Base-by-base conservation (phyloP, 768 basidiomycete species). In the Termitomyces sp. region DNA sequence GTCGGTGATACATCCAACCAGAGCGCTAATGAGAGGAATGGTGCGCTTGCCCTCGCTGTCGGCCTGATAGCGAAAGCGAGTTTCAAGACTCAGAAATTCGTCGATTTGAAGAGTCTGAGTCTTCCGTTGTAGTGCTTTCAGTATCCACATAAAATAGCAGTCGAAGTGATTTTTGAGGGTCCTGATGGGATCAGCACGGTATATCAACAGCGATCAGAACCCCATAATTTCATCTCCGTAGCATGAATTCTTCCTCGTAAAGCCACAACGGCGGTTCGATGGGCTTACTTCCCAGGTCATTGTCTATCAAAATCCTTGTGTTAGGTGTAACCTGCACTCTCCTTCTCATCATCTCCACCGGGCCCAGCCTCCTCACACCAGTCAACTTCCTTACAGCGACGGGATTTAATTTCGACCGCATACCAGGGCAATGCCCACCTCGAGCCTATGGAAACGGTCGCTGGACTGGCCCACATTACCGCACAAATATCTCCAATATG, bases 41-140 rank as follows among this genome's bases (percentile, higher is more conserved):
- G 80, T 9, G 74, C 76, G 7, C 61, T 73, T 62, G 78, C 79
- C 8, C 68, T 80, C 54, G 77, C 78, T 16, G 76, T 79, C 7
- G 78, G 79, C 0, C 60, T 81, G 18, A 64, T 78, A 43, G 79
- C 80, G 11, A 81, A 80, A 60, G 76, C 79, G 67, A 78, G 75
- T 54, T 79, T 81, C 67, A 74, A 70, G 64, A 76, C 72, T 3
- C 76, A 73, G 11, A 67, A 77, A 60, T 74, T 79, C 62, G 67
- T 76, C 11, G 66, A 75, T 41, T 61, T 79, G 13, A 68, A 70
- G 47, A 66, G 64, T 52, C 59, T 76, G 56, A 63, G 65, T 45
- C 60, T 69, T 13, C 68, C 70, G 1, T 61, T 71, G 58, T 67
- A 65, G 61, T 35, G 30, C 20, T 45, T 57, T 20, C 24, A 49